phyloP scores from a whole-genome alignment of 2,329 filamentous ascomycete genomes.

The Calonectria pteridis region DNA sequence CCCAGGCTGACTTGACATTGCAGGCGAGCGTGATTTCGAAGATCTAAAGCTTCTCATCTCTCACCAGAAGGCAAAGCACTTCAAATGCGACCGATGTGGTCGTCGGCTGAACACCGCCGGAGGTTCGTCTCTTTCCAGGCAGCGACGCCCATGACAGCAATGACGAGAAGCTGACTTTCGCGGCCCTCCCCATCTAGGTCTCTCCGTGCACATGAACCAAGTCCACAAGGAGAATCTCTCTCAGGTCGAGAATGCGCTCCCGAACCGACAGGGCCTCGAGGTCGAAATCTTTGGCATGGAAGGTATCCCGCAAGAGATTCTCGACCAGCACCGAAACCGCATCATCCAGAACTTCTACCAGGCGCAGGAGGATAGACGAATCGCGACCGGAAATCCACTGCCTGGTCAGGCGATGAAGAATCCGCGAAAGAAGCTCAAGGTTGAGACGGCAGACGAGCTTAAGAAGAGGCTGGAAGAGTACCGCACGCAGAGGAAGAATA shows the following conservation, averaged over 20 bases:
- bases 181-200: conserved; percentile 66
- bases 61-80: conserved; percentile 99
- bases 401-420: conserved; percentile 75
- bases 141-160: neutral
- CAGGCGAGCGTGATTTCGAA: conserved; percentile 94
- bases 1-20: conserved; percentile 39
- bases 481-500: conserved; percentile 75
- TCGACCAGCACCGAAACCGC: conserved; percentile 86
- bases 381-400: conserved; percentile 85
- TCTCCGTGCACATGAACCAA: conserved; percentile 97
- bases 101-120: conserved; percentile 93
- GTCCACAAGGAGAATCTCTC: conserved; percentile 95
- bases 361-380: conserved; percentile 84
- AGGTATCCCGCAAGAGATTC: conserved; percentile 88
- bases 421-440: conserved; percentile 77
- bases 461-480: conserved; percentile 85
- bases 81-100: conserved; percentile 94
- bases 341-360: conserved; percentile 89
- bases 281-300: conserved; percentile 99
- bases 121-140: conserved; percentile 67
- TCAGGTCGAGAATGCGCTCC: conserved; percentile 91
- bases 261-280: conserved; percentile 86
- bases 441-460: conserved; percentile 82
- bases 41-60: conserved; percentile 96
- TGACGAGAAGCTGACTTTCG: conserved; percentile 28